phyloP scores from a whole-genome alignment of 352 stramenopile species.

The Phytophthora fragariaefolia region DNA sequence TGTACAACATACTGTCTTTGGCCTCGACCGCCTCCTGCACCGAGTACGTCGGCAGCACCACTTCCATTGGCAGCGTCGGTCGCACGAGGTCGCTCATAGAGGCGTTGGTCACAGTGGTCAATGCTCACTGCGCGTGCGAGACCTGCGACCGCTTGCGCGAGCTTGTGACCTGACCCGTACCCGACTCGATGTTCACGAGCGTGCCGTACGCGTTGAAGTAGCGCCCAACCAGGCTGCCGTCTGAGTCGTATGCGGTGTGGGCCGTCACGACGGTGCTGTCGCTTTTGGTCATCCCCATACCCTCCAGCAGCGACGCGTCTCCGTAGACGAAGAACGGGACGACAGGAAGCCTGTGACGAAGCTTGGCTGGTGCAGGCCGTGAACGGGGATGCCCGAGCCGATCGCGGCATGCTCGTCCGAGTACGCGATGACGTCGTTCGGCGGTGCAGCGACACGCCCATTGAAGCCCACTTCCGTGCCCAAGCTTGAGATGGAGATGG shows the following conservation, averaged over 20 bases:
- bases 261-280: conserved; percentile 50
- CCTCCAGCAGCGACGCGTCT: conserved; percentile 47
- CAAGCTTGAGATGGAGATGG: conserved; percentile 53
- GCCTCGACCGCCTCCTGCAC: conserved; percentile 59
- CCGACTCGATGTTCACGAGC: conserved; percentile 67
- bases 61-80: conserved; percentile 53
- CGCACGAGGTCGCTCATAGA: conserved; percentile 77
- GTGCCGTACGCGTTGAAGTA: conserved; percentile 60
- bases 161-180: conserved; percentile 74
- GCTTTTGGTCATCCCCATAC: conserved; percentile 63
- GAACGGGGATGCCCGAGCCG: conserved; percentile 60
- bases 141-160: conserved; percentile 66
- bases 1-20: conserved; percentile 42
- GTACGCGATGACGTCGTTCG: conserved; percentile 45
- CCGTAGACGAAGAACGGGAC: conserved; percentile 74
- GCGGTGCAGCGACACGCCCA: conserved; percentile 56
- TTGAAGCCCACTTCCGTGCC: conserved; percentile 48
- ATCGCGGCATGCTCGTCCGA: conserved; percentile 34
- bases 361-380: conserved; percentile 68
- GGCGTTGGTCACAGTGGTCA: conserved; percentile 35
- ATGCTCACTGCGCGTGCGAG: conserved; percentile 59
- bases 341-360: conserved; percentile 75
- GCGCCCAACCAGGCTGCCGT: conserved; percentile 47
- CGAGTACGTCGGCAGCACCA: conserved; percentile 70
- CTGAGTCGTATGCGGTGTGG: conserved; percentile 49